These are phyloP conservation scores for Blastobotrys serpentis DNA, from an alignment of 1,139 yeast species.

Conservation along the genomic window DNA sequence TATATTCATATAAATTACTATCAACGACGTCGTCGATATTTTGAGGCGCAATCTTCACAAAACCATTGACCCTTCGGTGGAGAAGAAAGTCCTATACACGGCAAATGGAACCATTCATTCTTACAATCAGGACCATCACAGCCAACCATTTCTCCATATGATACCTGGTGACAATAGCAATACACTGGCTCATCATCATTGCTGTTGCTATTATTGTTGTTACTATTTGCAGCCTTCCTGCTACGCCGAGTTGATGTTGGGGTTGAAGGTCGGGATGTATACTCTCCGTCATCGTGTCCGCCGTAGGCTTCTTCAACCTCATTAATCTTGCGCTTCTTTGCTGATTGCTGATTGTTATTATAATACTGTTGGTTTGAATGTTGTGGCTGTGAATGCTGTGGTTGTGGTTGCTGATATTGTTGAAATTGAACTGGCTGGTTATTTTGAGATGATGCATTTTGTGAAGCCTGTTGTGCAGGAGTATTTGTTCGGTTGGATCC, in stretches of 20 bases:
- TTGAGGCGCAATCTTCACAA: slow-evolving; percentile 74
- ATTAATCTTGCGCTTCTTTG: slow-evolving; percentile 2
- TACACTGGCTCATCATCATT: slow-evolving; percentile 68
- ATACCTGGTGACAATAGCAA: slow-evolving; percentile 94
- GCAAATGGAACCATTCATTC: slow-evolving; percentile 96
- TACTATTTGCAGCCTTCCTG: slow-evolving; percentile 4
- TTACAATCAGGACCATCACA: slow-evolving; percentile 94
- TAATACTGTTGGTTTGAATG: slow-evolving; percentile 1
- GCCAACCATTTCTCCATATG: slow-evolving; percentile 98
- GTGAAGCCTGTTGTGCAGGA: not conserved
- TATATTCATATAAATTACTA: slow-evolving; percentile 7
- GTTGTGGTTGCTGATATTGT: not conserved
- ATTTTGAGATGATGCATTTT: not conserved
- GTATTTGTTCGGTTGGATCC: not conserved
- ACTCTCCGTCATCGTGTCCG: slow-evolving; percentile 10
- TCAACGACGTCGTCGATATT: slow-evolving; percentile 11
- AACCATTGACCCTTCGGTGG: slow-evolving; percentile 98
- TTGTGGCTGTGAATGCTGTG: slow-evolving; percentile 3
- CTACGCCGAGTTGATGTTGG: slow-evolving; percentile 6
- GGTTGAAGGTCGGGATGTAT: slow-evolving; percentile 10
- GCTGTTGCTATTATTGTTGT: slow-evolving; percentile 7
- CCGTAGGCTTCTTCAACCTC: slow-evolving; percentile 9
- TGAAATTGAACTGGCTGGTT: not conserved
- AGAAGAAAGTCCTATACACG: slow-evolving; percentile 86
- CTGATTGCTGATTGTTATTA: not conserved